Percentiles rank a stretch among this genome's conserved stretches.
phyloP scores from a whole-genome alignment of 202 grass and related monocot species.

The Carex arenaria region DNA sequence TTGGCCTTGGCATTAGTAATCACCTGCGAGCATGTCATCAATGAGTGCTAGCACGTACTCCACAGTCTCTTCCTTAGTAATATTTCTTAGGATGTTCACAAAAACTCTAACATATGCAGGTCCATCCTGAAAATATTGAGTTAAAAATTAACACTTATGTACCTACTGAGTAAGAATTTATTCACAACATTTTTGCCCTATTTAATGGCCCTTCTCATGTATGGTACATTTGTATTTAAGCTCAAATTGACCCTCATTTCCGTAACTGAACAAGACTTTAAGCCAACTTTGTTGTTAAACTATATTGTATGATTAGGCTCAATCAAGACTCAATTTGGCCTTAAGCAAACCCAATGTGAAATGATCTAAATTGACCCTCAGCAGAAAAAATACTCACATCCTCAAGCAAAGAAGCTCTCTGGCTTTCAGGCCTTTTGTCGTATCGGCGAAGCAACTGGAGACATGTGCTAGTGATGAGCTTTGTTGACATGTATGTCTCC shows the following conservation, averaged over 20 bases:
- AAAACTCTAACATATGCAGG: conserved; percentile 73
- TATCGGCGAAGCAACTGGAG: conserved; percentile 81
- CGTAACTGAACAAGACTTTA: conserved; percentile 18
- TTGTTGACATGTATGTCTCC: conserved; percentile 94
- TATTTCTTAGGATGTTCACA: conserved; percentile 63
- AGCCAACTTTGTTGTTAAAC: neutral
- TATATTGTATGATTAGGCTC: conserved; percentile 3
- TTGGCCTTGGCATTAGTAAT: conserved; percentile 10
- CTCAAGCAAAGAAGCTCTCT: conserved; percentile 76
- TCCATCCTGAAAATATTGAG: conserved; percentile 57
- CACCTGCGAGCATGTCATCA: conserved; percentile 95
- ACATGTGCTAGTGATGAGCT: conserved; percentile 76
- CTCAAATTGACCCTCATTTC: neutral
- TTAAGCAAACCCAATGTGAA: neutral
- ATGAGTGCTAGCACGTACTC: conserved; percentile 92
- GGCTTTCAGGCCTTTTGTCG: conserved; percentile 72
- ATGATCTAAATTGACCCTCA: neutral
- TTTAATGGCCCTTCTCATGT: neutral
- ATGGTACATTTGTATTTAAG: neutral
- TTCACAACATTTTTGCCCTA: neutral
- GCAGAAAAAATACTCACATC: conserved; percentile 51
- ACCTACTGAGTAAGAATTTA: conserved; percentile 1
- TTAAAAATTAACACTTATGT: conserved; percentile 17
- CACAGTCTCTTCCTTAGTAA: conserved; percentile 93
- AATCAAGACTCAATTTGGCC: neutral